Percentiles rank a stretch among this genome's conserved stretches.
Conservation (phyloP, 345 rosid genomes). For the Eucalyptus viminalis region DNA sequence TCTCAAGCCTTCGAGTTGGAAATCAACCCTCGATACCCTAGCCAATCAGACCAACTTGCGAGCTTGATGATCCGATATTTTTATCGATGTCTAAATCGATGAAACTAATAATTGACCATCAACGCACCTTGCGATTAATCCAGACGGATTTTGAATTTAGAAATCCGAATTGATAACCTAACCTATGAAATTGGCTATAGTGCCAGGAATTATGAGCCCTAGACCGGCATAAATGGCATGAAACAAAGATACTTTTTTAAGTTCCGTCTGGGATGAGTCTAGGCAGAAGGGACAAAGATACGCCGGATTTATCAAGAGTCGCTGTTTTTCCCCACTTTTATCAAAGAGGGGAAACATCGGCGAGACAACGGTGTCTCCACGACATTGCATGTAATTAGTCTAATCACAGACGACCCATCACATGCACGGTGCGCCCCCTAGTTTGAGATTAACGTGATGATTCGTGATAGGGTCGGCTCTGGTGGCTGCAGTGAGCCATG, state of each 20-base stretch:
- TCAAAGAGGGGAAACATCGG: neutral
- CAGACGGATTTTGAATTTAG: rapidly evolving
- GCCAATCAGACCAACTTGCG: rapidly evolving
- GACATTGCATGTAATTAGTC: neutral
- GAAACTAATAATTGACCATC: neutral
- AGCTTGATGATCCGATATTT: neutral
- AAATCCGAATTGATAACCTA: neutral
- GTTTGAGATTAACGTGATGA: neutral
- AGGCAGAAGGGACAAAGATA: neutral
- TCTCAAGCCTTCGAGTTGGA: rapidly evolving
- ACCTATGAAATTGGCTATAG: neutral
- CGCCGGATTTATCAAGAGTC: neutral
- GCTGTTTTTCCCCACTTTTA: neutral
- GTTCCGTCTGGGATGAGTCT: neutral
- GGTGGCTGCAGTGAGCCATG: neutral
- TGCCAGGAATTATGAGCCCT: neutral
- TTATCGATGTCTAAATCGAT: neutral
- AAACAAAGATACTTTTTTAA: neutral
- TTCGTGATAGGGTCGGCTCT: neutral
- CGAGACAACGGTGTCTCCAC: neutral
- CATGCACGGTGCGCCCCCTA: neutral
- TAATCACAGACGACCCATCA: neutral
- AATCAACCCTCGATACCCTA: neutral
- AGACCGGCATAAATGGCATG: neutral
- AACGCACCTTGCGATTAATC: rapidly evolving